Conservation (phyloP, 306 rosid genomes). For the Sesbania bispinosa region DNA sequence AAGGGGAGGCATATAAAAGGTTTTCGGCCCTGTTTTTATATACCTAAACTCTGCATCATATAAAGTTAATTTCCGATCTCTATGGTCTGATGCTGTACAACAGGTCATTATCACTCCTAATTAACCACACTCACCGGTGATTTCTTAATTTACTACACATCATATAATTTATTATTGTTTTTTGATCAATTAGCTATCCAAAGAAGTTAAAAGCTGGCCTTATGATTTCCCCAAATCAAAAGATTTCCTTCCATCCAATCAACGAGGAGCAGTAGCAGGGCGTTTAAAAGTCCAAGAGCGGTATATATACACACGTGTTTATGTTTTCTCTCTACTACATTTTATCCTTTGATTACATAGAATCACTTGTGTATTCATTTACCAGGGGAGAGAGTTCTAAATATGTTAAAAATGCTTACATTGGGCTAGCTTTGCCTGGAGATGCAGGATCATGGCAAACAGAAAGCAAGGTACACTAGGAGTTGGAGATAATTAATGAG, state of each 20-base stretch:
- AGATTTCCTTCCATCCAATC: slow-evolving; percentile 42
- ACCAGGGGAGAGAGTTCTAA: background rate
- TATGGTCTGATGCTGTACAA: slow-evolving; percentile 65
- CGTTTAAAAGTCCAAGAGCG: slow-evolving; percentile 47
- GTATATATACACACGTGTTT: slow-evolving; percentile 34
- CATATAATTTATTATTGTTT: background rate
- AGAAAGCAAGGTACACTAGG: slow-evolving; percentile 68
- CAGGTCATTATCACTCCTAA: slow-evolving; percentile 41
- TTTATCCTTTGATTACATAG: background rate
- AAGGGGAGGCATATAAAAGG: slow-evolving; percentile 81
- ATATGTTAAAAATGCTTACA: slow-evolving; percentile 41
- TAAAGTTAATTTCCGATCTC: background rate
- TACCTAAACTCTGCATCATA: slow-evolving; percentile 54
- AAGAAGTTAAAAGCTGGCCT: slow-evolving; percentile 67
- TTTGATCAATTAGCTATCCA: slow-evolving; percentile 35
- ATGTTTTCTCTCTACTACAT: background rate
- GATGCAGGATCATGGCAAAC: slow-evolving; percentile 71
- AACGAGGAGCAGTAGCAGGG: slow-evolving; percentile 58
- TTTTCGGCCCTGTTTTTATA: slow-evolving; percentile 65
- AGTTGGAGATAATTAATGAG: too few species aligned
- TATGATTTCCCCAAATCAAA: slow-evolving; percentile 57
- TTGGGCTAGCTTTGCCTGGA: slow-evolving; percentile 77
- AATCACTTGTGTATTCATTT: background rate
- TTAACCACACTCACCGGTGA: background rate
- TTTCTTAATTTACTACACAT: background rate